Conservation (phyloP, 2,329 filamentous ascomycete species). For the Sclerotinia spermophila region DNA sequence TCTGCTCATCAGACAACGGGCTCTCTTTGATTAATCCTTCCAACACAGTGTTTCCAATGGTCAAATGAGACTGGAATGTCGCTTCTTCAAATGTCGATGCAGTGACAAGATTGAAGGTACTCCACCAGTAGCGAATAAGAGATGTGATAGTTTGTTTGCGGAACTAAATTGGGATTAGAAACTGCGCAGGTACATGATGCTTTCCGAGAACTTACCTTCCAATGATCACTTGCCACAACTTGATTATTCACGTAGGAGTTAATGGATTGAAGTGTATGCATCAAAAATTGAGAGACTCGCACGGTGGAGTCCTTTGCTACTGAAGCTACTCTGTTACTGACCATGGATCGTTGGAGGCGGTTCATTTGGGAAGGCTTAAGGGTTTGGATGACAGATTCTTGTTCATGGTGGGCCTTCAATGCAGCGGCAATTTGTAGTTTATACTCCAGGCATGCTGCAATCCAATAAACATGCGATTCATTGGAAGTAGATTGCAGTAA, state of each 20-base stretch:
- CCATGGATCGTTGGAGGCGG: constrained; percentile 57
- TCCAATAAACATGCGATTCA: constrained; percentile 44
- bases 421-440: constrained; percentile 45
- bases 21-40: neutral
- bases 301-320: constrained; percentile 60
- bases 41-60: constrained; percentile 37
- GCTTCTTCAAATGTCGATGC: constrained; percentile 55
- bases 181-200: neutral
- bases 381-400: constrained; percentile 44
- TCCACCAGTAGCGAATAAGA: constrained; percentile 52
- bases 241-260: constrained; percentile 43
- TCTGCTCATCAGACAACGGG: neutral
- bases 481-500: constrained; percentile 42
- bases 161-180: constrained; percentile 23
- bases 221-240: constrained; percentile 31
- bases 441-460: constrained; percentile 51
- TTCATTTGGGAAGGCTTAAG: constrained; percentile 51
- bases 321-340: constrained; percentile 51
- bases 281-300: constrained; percentile 50
- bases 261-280: constrained; percentile 42
- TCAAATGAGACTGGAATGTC: constrained; percentile 60
- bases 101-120: constrained; percentile 49
- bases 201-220: constrained; percentile 28
- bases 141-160: constrained; percentile 41
- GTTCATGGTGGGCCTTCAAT: constrained; percentile 41